Evolutionary conservation across 73 alveolate genomes (phyloP).

Genomic region (Paramecium biaurelia): DNA sequence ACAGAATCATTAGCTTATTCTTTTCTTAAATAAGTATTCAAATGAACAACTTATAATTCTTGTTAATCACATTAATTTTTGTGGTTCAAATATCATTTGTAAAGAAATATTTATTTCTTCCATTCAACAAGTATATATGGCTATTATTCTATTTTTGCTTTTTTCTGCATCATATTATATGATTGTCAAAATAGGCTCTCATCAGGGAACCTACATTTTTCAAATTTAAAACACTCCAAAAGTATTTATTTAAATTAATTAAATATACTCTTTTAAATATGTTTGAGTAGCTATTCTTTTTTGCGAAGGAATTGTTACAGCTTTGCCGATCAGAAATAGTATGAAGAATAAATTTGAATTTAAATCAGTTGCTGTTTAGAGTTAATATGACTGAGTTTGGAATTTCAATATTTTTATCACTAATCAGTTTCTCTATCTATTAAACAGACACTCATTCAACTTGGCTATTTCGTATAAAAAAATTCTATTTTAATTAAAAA

Average conservation of each 20-base stretch:
- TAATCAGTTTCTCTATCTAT: background rate
- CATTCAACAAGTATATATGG: background rate
- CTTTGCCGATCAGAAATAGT: background rate
- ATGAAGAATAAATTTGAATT: background rate
- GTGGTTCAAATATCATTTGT: background rate
- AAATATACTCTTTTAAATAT: background rate
- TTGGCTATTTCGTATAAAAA: background rate
- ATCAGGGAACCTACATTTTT: background rate
- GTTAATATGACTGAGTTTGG: background rate
- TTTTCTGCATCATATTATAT: background rate
- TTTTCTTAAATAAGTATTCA: background rate
- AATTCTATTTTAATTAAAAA: background rate
- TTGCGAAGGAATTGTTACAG: background rate
- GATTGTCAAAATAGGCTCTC: background rate
- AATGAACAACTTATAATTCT: background rate
- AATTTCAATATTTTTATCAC: background rate
- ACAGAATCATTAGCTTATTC: background rate
- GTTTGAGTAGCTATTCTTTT: background rate
- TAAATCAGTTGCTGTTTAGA: background rate
- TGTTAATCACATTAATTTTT: background rate
- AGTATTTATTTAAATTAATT: background rate
- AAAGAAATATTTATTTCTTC: background rate
- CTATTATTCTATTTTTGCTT: background rate
- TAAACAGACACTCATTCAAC: background rate
- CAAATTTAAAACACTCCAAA: background rate